A percentile compares a stretch with the other conserved stretches of the same genome.
Evolutionary conservation across 495 filamentous ascomycete species (phyloP).

Genomic region (Tetracladium marchalianum): DNA sequence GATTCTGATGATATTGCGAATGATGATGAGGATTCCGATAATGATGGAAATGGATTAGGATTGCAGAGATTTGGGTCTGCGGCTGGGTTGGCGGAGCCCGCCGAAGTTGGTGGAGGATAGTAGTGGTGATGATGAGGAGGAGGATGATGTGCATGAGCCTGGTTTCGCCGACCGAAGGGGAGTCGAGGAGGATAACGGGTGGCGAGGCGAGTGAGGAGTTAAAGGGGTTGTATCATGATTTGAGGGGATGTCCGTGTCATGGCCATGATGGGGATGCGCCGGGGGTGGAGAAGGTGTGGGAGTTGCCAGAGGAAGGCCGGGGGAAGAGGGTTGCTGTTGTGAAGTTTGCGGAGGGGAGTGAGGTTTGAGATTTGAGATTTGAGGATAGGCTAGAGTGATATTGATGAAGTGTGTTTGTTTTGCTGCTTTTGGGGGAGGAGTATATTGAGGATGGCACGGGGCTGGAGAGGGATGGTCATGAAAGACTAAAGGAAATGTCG

Average conservation of each 20-base stretch:
- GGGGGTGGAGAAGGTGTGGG: slow-evolving; percentile 5
- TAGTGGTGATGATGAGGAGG: neutral
- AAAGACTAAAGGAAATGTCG: no score
- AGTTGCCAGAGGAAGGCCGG: slow-evolving; percentile 2
- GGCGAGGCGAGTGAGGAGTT: slow-evolving; percentile 1
- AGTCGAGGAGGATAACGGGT: slow-evolving; percentile 1
- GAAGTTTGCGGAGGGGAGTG: neutral
- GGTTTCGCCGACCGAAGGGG: neutral
- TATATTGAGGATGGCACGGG: no score
- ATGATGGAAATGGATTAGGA: neutral
- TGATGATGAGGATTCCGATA: slow-evolving; percentile 2
- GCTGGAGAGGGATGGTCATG: no score
- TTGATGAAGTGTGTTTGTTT: no score
- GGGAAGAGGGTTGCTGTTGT: slow-evolving; percentile 1
- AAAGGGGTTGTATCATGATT: slow-evolving; percentile 2
- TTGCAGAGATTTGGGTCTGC: slow-evolving; percentile 5
- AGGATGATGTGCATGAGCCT: neutral
- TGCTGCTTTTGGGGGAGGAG: no score
- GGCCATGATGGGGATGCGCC: neutral
- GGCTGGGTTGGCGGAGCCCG: neutral
- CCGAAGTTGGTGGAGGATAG: slow-evolving; percentile 1
- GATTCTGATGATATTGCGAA: slow-evolving; percentile 3
- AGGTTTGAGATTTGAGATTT: no score
- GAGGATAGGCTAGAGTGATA: no score
- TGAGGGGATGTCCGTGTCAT: slow-evolving; percentile 9